Conservation (phyloP, 1,284 basidiomycete genomes). For the Naganishia cerealis region DNA sequence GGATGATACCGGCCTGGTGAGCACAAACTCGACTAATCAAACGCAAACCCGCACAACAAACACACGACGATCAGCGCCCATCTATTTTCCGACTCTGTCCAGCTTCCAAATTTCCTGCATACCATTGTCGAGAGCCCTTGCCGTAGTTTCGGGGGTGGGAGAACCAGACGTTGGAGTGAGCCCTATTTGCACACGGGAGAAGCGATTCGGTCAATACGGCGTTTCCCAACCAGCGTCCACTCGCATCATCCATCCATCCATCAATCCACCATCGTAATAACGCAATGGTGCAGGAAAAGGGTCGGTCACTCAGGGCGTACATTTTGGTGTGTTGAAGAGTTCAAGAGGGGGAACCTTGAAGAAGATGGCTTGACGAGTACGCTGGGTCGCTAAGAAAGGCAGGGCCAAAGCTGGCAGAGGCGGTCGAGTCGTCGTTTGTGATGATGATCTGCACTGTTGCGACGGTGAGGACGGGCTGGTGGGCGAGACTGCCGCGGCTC, state of each 20-base stretch:
- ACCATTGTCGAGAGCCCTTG: slow-evolving; percentile 94
- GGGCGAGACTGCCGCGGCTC: no score
- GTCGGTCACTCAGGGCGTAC: slow-evolving; percentile 2
- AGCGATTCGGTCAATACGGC: neutral
- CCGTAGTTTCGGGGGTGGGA: slow-evolving; percentile 80
- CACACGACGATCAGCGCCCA: slow-evolving; percentile 9
- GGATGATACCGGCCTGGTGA: slow-evolving; percentile 93
- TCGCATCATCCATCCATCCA: neutral
- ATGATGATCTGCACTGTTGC: slow-evolving; percentile 22
- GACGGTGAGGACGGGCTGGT: neutral
- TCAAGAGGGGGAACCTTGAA: slow-evolving; percentile 21
- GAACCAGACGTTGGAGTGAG: slow-evolving; percentile 57
- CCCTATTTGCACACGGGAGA: slow-evolving; percentile 40
- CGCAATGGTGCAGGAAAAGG: neutral
- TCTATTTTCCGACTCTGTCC: neutral
- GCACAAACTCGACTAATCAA: slow-evolving; percentile 80
- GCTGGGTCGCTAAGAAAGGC: slow-evolving; percentile 23
- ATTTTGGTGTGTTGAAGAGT: slow-evolving; percentile 28
- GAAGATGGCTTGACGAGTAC: slow-evolving; percentile 29
- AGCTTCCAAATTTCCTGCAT: slow-evolving; percentile 14
- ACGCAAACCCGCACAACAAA: slow-evolving; percentile 10
- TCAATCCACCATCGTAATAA: neutral
- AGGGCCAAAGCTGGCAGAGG: neutral
- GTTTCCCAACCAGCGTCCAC: neutral
- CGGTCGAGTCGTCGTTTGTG: slow-evolving; percentile 11